Evolutionary conservation across 2,329 filamentous ascomycete genomes (phyloP), one percentile per base, ranked within the genome.

Genomic region (Colletotrichum musicola): DNA sequence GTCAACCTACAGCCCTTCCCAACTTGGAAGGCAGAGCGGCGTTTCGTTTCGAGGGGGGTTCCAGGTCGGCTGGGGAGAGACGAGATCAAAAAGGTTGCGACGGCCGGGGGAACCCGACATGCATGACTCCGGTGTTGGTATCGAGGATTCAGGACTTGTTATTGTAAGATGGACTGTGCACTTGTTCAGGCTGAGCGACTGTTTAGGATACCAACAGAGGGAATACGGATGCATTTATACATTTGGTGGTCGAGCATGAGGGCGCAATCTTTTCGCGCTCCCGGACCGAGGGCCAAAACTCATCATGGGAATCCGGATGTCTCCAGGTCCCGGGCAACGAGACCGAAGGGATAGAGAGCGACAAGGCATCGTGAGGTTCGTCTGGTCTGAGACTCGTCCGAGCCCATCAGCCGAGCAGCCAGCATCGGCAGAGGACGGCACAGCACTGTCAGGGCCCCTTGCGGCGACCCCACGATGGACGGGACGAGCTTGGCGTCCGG

Each of bases 361-460:
- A 38, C 57, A 25, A 3, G 40, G 40, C n/a, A 14, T 42, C 40
- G 40, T 4, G 46, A 46, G 30, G 65, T 65, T 68, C 61, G 38
- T 68, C 62, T 68, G 42, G 55, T 68, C 62, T 68, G 55, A 65
- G 65, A 68, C 65, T 68, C 65, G 65, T 60, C 65, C 62, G 62
- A 47, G 38, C 50, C 51, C 51, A 25, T 12, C 4, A n/a, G 18
- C 22, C 54, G 16, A 30, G 55, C 55, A 44, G 35, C 10, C 55
- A 44, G 35, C 40, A n/a, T n/a, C 46, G 12, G n/a, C 46, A 49
- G 4, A 49, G 18, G 16, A 6, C 9, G 46, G 16, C 46, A n/a
- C 16, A n/a, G 30, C 38, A 58, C 25, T 7, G 42, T 44, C 16
- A 62, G 35, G 58, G 35, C 38, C 63, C 50, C 40, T 49, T 62